Percentiles rank a stretch among this genome's conserved stretches.
phyloP scores from a whole-genome alignment of 2,329 filamentous ascomycete species.

The Cladophialophora psammophila region DNA sequence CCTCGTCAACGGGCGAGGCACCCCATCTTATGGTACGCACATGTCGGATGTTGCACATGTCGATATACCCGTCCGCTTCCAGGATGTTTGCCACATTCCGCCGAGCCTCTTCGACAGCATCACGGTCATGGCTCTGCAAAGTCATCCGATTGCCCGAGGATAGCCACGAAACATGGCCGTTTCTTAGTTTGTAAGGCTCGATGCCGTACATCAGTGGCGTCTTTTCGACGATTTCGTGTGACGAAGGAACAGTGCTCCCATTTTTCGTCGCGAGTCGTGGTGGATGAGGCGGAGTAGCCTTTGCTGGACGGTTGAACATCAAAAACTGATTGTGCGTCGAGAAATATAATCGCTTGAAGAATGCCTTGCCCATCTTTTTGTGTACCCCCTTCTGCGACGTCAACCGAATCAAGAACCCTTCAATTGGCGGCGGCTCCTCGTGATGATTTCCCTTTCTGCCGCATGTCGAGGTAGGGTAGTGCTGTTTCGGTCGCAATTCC shows the following conservation, averaged over 20 bases:
- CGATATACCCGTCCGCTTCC: conserved; percentile 69
- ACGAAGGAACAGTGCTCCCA: conserved; percentile 59
- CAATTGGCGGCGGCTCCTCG: conserved; percentile 67
- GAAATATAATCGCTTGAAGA: conserved; percentile 72
- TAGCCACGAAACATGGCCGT: conserved; percentile 65
- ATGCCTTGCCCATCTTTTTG: conserved; percentile 65
- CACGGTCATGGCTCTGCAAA: conserved; percentile 61
- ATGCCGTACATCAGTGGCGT: conserved; percentile 68
- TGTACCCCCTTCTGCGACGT: conserved; percentile 69
- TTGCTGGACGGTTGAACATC: conserved; percentile 67
- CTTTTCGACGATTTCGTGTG: conserved; percentile 62
- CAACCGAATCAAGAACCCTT: conserved; percentile 71
- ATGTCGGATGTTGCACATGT: conserved; percentile 64
- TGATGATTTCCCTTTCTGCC: conserved; percentile 48
- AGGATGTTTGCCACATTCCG: conserved; percentile 66
- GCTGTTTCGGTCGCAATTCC: conserved; percentile 69
- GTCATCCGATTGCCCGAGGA: conserved; percentile 54
- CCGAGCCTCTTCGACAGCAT: conserved; percentile 65
- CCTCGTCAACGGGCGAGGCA: conserved; percentile 60
- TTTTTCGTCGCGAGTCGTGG: conserved; percentile 59
- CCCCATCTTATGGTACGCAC: conserved; percentile 64
- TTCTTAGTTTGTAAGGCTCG: conserved; percentile 65
- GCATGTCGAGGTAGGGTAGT: conserved; percentile 64
- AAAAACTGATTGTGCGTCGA: conserved; percentile 69
- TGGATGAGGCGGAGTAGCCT: conserved; percentile 65